A percentile compares a stretch with the other conserved stretches of the same genome.
Conservation (phyloP, 306 rosid species). For the Medicago ruthenica region DNA sequence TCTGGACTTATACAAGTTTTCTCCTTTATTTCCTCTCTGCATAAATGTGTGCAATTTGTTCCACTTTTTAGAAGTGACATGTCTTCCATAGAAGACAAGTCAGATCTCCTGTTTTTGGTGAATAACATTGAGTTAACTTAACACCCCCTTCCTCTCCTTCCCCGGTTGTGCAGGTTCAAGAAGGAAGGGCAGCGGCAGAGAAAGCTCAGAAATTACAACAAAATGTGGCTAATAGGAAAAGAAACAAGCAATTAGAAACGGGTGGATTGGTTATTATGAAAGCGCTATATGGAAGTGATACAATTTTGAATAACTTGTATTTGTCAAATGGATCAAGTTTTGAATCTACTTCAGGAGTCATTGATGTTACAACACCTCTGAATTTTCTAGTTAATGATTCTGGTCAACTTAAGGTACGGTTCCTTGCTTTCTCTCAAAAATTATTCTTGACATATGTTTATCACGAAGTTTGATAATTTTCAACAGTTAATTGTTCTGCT, state of each 20-base stretch:
- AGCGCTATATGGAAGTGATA: constrained; percentile 74
- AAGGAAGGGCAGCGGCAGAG: constrained; percentile 84
- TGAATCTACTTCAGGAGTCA: constrained; percentile 61
- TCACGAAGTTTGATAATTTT: background rate
- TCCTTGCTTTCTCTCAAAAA: constrained; percentile 1
- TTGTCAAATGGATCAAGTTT: constrained; percentile 56
- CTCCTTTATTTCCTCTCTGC: background rate
- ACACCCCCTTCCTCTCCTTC: constrained; percentile 5
- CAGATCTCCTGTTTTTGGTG: background rate
- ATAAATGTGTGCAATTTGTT: background rate
- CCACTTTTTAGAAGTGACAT: background rate
- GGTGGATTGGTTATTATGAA: constrained; percentile 75
- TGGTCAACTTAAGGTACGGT: constrained; percentile 83
- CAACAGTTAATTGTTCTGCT: constrained; percentile 18
- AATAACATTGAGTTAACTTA: constrained; percentile 26
- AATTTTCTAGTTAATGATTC: constrained; percentile 88
- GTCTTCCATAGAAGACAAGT: background rate
- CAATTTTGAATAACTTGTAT: constrained; percentile 54
- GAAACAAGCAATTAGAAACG: constrained; percentile 71
- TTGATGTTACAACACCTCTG: constrained; percentile 85
- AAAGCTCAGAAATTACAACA: constrained; percentile 86
- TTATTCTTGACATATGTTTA: constrained; percentile 12
- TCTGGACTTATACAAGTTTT: background rate
- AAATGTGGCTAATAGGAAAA: constrained; percentile 89
- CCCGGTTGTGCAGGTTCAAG: constrained; percentile 62